A percentile compares a stretch with the other conserved stretches of the same genome.
Evolutionary conservation across 805 yeast genomes (phyloP).

Genomic region (Kluyveromyces wickerhamii): DNA sequence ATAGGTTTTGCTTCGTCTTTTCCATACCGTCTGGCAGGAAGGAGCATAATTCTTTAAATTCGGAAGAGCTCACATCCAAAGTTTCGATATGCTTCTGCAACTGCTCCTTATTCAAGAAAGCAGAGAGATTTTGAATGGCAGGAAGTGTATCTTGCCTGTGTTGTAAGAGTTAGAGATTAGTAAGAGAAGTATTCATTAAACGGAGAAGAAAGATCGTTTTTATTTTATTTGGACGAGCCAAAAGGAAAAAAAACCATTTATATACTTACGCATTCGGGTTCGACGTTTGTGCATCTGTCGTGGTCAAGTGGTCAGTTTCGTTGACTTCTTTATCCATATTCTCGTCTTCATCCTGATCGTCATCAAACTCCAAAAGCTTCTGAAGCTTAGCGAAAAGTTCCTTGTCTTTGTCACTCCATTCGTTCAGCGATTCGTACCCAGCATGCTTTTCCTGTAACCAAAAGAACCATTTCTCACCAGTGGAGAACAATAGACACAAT

Average conservation of each 20-base stretch:
- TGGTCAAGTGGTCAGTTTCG: neutral
- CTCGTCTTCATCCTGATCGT: conserved; percentile 16
- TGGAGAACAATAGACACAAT: conserved; percentile 57
- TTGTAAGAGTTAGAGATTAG: no score
- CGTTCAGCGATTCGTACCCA: conserved; percentile 37
- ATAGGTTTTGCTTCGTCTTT: conserved; percentile 6
- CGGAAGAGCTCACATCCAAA: conserved; percentile 5
- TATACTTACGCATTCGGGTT: conserved; percentile 7
- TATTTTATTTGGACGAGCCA: neutral
- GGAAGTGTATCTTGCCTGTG: no score
- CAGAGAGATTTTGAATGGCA: conserved; percentile 7
- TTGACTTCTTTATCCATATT: conserved; percentile 12
- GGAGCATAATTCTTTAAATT: conserved; percentile 4
- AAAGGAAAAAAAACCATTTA: neutral
- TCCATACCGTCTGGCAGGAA: conserved; percentile 6
- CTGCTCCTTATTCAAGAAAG: conserved; percentile 8
- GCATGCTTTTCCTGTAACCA: conserved; percentile 74
- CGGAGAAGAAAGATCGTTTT: neutral
- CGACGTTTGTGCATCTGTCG: conserved; percentile 3
- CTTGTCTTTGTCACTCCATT: conserved; percentile 51
- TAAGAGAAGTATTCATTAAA: no score
- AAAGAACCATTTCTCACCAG: conserved; percentile 47
- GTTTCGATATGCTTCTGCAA: conserved; percentile 8
- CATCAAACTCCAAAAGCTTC: conserved; percentile 36
- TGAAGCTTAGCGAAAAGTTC: conserved; percentile 42